Percentiles rank a stretch among this genome's conserved stretches.
phyloP scores from a whole-genome alignment of 106 monocot genomes.

The Dioscorea zingiberensis region DNA sequence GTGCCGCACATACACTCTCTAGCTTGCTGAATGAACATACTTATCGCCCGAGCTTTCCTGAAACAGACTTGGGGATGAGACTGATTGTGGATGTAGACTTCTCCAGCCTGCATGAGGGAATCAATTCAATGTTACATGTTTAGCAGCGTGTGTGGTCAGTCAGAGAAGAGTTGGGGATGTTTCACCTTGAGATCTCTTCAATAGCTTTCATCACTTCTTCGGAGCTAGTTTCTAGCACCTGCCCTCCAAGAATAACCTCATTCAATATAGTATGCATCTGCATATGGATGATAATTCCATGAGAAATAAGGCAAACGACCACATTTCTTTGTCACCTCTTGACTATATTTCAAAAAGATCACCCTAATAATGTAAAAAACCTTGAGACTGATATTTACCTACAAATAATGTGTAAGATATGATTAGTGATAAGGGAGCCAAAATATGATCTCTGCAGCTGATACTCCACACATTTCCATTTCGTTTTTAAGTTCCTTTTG shows the following conservation, averaged over 20 bases:
- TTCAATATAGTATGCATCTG: constrained; percentile 90
- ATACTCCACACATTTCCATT: no score
- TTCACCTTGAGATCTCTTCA: constrained; percentile 72
- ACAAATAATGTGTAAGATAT: no score
- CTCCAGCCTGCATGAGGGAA: constrained; percentile 42
- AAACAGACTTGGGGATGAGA: constrained; percentile 52
- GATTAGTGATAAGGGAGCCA: no score
- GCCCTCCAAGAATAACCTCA: constrained; percentile 85
- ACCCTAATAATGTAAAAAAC: not conserved
- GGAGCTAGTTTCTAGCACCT: constrained; percentile 89
- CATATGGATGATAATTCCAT: constrained; percentile 3
- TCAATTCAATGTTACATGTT: not conserved
- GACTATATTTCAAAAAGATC: not conserved
- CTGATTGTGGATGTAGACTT: constrained; percentile 50
- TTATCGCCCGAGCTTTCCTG: constrained; percentile 50
- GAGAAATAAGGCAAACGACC: no score
- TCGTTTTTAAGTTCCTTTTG: no score
- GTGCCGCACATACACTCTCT: no score
- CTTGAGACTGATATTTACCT: no score
- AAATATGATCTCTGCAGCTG: no score
- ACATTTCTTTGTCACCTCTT: no score
- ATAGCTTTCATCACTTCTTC: constrained; percentile 76
- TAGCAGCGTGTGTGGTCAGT: no score
- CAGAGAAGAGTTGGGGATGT: not conserved
- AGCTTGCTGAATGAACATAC: no score